These are phyloP conservation scores for Nicotiana obtusifolia DNA, from an alignment of 257 asterid species.

Conservation along the genomic window DNA sequence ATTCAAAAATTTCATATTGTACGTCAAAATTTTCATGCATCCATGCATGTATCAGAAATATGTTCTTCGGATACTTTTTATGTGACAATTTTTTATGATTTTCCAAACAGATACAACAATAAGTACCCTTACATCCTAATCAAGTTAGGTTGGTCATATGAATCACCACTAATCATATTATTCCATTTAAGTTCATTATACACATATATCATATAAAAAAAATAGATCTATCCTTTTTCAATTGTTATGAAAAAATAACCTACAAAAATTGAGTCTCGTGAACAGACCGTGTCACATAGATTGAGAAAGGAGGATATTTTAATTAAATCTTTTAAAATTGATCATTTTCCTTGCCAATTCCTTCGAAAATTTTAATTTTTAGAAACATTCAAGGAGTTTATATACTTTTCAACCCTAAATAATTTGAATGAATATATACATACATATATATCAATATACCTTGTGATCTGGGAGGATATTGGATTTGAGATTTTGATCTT, in stretches of 20 bases:
- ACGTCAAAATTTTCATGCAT: background rate
- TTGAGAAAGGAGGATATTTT: too few relatives aligned
- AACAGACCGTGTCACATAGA: background rate
- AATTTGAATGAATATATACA: background rate
- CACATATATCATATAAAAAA: too few relatives aligned
- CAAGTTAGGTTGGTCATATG: too few relatives aligned
- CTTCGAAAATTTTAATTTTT: too few relatives aligned
- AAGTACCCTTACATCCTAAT: too few relatives aligned
- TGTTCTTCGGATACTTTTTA: background rate
- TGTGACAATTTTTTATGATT: background rate
- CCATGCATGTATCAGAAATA: background rate
- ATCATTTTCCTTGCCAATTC: background rate
- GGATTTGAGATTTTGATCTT: constrained; percentile 26
- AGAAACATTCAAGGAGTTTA: background rate
- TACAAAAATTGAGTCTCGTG: background rate
- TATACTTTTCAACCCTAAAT: background rate
- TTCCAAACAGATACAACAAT: background rate
- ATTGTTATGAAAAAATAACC: background rate
- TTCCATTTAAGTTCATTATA: too few relatives aligned
- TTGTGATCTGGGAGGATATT: constrained; percentile 18
- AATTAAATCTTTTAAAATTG: too few relatives aligned
- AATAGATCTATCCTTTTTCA: background rate
- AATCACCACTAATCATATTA: too few relatives aligned
- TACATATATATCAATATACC: constrained; percentile 5
- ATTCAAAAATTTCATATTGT: background rate